Conservation (phyloP, 768 basidiomycete species). For the Boletus rubroflammeus region DNA sequence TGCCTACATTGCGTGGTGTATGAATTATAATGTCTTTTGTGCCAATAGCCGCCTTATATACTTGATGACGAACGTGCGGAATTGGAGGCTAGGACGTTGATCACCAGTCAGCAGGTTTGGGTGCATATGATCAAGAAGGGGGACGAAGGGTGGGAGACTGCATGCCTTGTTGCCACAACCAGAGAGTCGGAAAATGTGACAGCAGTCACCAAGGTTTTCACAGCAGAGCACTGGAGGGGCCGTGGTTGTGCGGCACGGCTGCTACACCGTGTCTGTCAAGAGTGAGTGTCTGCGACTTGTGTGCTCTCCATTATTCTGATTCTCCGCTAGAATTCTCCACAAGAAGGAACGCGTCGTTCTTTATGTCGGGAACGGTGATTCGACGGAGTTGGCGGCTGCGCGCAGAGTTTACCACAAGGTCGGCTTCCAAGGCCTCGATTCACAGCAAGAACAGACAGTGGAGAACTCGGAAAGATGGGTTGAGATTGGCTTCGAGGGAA, state of each 20-base stretch:
- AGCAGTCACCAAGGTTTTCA: constrained; percentile 72
- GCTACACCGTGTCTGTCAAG: constrained; percentile 51
- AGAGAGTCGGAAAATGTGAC: constrained; percentile 54
- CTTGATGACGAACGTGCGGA: constrained; percentile 41
- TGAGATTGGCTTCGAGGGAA: constrained; percentile 58
- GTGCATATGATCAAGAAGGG: constrained; percentile 46
- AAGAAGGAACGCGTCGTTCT: constrained; percentile 52
- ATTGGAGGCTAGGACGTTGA: constrained; percentile 49
- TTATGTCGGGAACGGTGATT: constrained; percentile 61
- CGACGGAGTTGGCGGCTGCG: constrained; percentile 37
- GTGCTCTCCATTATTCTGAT: constrained; percentile 4
- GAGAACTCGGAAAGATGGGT: constrained; percentile 54
- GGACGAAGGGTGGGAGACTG: constrained; percentile 37
- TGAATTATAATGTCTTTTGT: background rate
- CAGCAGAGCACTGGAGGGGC: constrained; percentile 48
- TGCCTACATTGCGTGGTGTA: background rate
- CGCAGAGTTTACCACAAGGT: constrained; percentile 57
- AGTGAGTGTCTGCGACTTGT: constrained; percentile 36
- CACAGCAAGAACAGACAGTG: constrained; percentile 24
- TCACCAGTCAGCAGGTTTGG: constrained; percentile 52
- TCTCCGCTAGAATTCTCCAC: constrained; percentile 29
- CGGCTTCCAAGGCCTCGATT: constrained; percentile 58
- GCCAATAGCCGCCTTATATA: constrained; percentile 51
- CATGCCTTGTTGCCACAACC: constrained; percentile 67
- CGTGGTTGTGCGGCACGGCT: constrained; percentile 60